Evolutionary conservation across 129 eudicot species (phyloP).

Genomic region (Artemisia argyi): DNA sequence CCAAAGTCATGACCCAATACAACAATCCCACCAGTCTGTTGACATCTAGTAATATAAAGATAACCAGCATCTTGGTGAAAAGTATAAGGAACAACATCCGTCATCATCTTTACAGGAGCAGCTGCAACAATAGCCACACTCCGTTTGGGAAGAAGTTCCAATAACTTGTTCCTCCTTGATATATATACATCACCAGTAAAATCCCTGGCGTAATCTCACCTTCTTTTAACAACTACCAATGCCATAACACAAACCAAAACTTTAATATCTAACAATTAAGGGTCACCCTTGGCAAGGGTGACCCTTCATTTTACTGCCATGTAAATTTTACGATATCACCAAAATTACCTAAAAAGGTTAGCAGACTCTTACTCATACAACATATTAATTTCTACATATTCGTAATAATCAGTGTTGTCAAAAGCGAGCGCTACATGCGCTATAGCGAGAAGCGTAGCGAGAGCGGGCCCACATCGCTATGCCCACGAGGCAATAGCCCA

Average conservation of each 20-base stretch:
- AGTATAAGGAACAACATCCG: slow-evolving; percentile 89
- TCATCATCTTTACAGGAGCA: slow-evolving; percentile 96
- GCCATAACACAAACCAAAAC: slow-evolving; percentile 5
- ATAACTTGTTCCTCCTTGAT: slow-evolving; percentile 67
- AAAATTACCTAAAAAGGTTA: too few species aligned
- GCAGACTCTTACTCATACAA: too few species aligned
- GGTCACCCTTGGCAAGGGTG: too few species aligned
- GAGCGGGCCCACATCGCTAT: too few species aligned
- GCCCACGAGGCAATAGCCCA: too few species aligned
- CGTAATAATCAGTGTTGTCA: too few species aligned
- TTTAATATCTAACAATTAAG: neutral
- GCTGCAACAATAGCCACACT: slow-evolving; percentile 84
- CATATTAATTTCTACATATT: too few species aligned
- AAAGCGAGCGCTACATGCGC: too few species aligned
- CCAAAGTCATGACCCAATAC: slow-evolving; percentile 88
- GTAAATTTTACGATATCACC: too few species aligned
- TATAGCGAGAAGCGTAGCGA: too few species aligned
- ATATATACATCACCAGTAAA: slow-evolving; percentile 60
- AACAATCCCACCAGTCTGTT: slow-evolving; percentile 92
- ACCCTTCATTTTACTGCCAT: too few species aligned
- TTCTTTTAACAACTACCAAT: slow-evolving; percentile 66
- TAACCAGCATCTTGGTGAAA: slow-evolving; percentile 93
- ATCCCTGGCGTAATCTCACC: slow-evolving; percentile 95
- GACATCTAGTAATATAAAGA: slow-evolving; percentile 83
- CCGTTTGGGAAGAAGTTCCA: slow-evolving; percentile 82